A percentile compares a stretch with the other conserved stretches of the same genome.
Evolutionary conservation across 2,329 filamentous ascomycete genomes (phyloP).

Genomic region (Thielaviopsis populi): DNA sequence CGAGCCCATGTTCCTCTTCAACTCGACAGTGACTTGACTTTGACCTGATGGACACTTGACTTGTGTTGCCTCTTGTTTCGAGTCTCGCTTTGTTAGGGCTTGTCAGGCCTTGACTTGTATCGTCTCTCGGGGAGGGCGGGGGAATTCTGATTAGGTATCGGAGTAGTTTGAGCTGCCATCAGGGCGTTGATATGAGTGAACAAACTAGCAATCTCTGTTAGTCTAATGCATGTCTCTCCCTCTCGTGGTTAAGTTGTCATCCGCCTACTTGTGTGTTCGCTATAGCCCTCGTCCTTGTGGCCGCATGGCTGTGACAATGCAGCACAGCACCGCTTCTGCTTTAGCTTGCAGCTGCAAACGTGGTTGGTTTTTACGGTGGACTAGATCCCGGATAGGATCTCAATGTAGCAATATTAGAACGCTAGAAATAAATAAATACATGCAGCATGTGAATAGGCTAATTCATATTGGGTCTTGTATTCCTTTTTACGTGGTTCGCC

Average conservation of each 20-base stretch:
- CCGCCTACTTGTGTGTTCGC: too few species aligned
- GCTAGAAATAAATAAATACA: neutral
- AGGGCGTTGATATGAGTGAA: too few species aligned
- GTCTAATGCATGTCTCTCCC: too few species aligned
- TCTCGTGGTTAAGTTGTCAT: too few species aligned
- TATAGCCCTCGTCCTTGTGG: neutral
- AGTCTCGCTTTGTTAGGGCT: neutral
- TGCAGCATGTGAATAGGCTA: too few species aligned
- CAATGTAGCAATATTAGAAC: slow-evolving; percentile 1
- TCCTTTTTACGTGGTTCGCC: too few species aligned
- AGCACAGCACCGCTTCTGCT: neutral
- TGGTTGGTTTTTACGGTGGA: neutral
- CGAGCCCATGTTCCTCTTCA: too few species aligned
- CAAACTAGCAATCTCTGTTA: too few species aligned
- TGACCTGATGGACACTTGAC: neutral
- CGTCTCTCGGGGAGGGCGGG: neutral
- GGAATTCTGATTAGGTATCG: neutral
- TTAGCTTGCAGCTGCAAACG: neutral
- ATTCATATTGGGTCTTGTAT: too few species aligned
- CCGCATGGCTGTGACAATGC: neutral
- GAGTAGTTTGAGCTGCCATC: too few species aligned
- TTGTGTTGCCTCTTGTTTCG: neutral
- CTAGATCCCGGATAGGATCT: neutral
- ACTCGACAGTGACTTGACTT: too few species aligned
- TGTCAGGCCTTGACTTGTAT: neutral